A percentile compares a stretch with the other conserved stretches of the same genome.
phyloP scores from a whole-genome alignment of 2,329 filamentous ascomycete species.

The Zopfia rhizophila region DNA sequence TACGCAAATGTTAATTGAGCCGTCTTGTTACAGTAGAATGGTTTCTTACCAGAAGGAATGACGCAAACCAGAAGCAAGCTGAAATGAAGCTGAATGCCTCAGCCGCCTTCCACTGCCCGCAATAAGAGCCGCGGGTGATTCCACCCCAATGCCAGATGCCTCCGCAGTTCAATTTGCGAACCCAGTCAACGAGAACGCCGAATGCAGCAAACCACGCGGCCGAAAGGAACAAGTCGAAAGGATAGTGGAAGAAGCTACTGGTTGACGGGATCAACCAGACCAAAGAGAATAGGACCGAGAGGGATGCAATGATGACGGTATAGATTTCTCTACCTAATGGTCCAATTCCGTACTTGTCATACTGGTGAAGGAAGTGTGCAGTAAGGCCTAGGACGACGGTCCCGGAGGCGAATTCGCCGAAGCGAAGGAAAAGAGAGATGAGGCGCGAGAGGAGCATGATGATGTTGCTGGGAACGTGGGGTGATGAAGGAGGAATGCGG shows the following conservation, averaged over 20 bases:
- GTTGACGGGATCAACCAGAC: slow-evolving; percentile 79
- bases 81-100: slow-evolving; percentile 78
- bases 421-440: slow-evolving; percentile 67
- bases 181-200: slow-evolving; percentile 60
- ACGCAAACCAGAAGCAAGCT: slow-evolving; percentile 75
- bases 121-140: slow-evolving; percentile 61
- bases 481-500: not conserved
- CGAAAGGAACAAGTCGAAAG: slow-evolving; percentile 74
- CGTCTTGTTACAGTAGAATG: slow-evolving; percentile 16
- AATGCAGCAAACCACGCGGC: slow-evolving; percentile 77
- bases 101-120: slow-evolving; percentile 75
- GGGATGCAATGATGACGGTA: slow-evolving; percentile 74
- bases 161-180: slow-evolving; percentile 37
- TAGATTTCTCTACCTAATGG: slow-evolving; percentile 76
- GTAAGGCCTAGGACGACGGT: slow-evolving; percentile 61
- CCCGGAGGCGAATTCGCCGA: slow-evolving; percentile 74
- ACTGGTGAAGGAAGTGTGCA: slow-evolving; percentile 34
- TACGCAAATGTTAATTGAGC: slow-evolving; percentile 4
- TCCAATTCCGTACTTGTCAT: slow-evolving; percentile 59
- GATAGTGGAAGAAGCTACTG: slow-evolving; percentile 74
- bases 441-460: slow-evolving; percentile 57
- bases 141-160: slow-evolving; percentile 63
- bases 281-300: slow-evolving; percentile 75
- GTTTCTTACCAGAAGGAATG: slow-evolving; percentile 50
- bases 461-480: slow-evolving; percentile 2